These are phyloP conservation scores for Fusarium duplospermum DNA, from an alignment of 2,329 filamentous ascomycete genomes.

Conservation along the genomic window DNA sequence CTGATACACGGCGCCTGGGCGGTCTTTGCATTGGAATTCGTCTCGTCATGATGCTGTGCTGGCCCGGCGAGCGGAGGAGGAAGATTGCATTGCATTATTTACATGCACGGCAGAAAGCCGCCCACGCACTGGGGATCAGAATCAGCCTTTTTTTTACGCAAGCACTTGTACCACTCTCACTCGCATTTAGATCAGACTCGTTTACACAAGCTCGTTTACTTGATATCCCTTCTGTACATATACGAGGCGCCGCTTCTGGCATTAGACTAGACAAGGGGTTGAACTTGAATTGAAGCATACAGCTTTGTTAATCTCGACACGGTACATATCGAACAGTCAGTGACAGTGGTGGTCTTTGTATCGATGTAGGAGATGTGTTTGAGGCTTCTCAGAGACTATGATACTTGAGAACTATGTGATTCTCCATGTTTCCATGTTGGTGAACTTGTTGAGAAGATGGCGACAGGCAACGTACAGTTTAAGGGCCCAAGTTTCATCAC, in stretches of 20 bases:
- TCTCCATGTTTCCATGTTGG: background rate
- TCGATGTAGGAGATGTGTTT: background rate
- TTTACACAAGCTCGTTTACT: constrained; percentile 25
- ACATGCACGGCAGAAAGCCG: constrained; percentile 24
- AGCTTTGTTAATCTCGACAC: background rate
- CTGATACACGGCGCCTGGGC: constrained; percentile 28
- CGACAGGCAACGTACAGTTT: background rate
- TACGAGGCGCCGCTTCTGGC: constrained; percentile 24
- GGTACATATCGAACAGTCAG: background rate
- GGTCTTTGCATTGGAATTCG: constrained; percentile 29
- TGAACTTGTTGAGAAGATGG: background rate
- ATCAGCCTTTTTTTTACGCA: constrained; percentile 19
- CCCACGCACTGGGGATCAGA: constrained; percentile 11
- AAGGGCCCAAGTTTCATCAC: background rate
- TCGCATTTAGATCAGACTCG: constrained; percentile 32
- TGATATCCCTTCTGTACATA: constrained; percentile 36
- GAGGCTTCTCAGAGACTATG: background rate
- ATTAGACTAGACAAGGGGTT: constrained; percentile 41
- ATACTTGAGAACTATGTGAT: background rate
- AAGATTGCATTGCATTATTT: background rate
- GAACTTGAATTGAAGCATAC: constrained; percentile 3
- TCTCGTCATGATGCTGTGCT: constrained; percentile 22
- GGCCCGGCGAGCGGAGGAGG: constrained; percentile 15
- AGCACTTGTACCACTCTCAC: constrained; percentile 15
- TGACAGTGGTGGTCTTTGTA: background rate